phyloP scores from a whole-genome alignment of 164 flowering plant species.

The Magnolia changhungtana region DNA sequence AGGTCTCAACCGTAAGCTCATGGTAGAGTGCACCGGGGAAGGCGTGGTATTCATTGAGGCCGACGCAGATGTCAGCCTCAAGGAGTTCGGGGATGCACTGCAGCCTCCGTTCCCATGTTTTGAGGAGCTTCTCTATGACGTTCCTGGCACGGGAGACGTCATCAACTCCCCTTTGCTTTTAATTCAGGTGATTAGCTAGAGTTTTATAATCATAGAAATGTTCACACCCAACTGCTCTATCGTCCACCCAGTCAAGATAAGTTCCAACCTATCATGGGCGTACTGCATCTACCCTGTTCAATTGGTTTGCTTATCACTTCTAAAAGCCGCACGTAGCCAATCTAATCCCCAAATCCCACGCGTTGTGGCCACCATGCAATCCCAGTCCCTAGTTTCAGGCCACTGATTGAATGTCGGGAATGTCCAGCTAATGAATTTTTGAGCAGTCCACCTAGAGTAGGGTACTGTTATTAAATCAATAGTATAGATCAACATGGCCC shows the following conservation, averaged over 20 bases:
- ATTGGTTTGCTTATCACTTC: neutral
- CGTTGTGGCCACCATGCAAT: too few species aligned
- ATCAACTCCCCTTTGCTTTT: constrained; percentile 16
- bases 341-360: too few species aligned
- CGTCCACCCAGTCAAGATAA: neutral
- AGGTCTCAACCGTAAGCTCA: constrained; percentile 13
- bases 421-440: too few species aligned
- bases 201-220: neutral
- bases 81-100: constrained; percentile 33
- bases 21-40: constrained; percentile 23
- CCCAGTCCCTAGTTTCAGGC: too few species aligned
- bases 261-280: neutral
- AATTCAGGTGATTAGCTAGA: constrained; percentile 14
- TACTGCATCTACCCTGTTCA: neutral
- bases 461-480: too few species aligned
- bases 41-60: constrained; percentile 25
- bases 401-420: too few species aligned
- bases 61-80: constrained; percentile 18
- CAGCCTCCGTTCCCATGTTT: constrained; percentile 38
- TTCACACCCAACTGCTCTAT: neutral
- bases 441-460: too few species aligned
- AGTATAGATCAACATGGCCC: too few species aligned
- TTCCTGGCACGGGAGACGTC: constrained; percentile 32
- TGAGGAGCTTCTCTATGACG: constrained; percentile 39
- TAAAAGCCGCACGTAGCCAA: too few species aligned